These are phyloP conservation scores for Bipolaris cookei DNA, from an alignment of 2,329 filamentous ascomycete genomes.

Conservation along the genomic window DNA sequence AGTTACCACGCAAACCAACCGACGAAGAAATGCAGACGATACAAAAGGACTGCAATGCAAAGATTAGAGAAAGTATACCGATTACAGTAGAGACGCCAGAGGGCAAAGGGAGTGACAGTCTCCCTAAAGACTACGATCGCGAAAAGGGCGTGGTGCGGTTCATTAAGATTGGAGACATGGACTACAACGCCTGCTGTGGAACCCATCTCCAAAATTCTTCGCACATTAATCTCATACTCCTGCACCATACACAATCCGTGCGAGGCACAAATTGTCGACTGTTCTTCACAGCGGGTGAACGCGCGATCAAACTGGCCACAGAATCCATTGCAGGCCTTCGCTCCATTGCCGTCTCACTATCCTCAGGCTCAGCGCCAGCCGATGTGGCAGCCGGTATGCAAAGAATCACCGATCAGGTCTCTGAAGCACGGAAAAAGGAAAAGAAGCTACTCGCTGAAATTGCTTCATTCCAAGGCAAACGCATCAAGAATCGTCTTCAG, in stretches of 20 bases:
- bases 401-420: constrained; percentile 30
- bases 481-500: constrained; percentile 29
- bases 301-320: constrained; percentile 37
- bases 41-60: constrained; percentile 36
- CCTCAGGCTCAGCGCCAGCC: constrained; percentile 27
- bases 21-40: constrained; percentile 34
- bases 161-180: constrained; percentile 43
- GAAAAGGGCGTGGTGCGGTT: constrained; percentile 43
- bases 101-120: constrained; percentile 31
- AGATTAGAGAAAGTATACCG: constrained; percentile 35
- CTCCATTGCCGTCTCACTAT: constrained; percentile 36
- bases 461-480: constrained; percentile 33
- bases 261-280: constrained; percentile 42
- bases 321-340: constrained; percentile 37
- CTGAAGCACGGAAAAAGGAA: constrained; percentile 34
- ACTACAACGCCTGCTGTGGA: constrained; percentile 46
- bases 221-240: constrained; percentile 39
- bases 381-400: constrained; percentile 36
- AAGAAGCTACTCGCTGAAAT: constrained; percentile 41
- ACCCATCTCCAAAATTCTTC: constrained; percentile 44
- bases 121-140: constrained; percentile 42
- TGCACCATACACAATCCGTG: constrained; percentile 41
- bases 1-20: constrained; percentile 39
- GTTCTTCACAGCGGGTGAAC: constrained; percentile 41
- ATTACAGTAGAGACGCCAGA: constrained; percentile 44